Evolutionary conservation across 2,329 filamentous ascomycete genomes (phyloP), one percentile per base, ranked within the genome.

Genomic region (Cladophialophora psammophila): DNA sequence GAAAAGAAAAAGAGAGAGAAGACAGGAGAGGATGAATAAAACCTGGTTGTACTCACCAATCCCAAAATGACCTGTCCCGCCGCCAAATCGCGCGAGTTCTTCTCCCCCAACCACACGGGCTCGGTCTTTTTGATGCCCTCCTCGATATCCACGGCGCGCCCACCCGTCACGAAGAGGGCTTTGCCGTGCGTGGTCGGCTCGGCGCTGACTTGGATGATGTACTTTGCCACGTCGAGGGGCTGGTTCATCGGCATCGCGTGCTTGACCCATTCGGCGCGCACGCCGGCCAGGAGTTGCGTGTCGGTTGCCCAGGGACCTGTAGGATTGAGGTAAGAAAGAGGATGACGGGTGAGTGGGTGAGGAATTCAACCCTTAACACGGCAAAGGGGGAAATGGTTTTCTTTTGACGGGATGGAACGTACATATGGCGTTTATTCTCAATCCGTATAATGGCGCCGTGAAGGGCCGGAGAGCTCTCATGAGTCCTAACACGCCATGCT

Each of bases 401-500:
- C 26, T n/a, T 45, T 18, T n/a, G 12, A 4, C 18, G 42, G 55
- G 35, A n/a, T 35, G 34, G 9, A 26, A 60, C 67, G 15, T 65
- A 69, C 80, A 82, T 32, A 83, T 75, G 0, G 79, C 78, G 65
- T 83, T 83, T 40, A 81, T 78, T 9, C 81, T 76, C 42, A 83
- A 75, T 31, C 77, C 75, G 40, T 78, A 77, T 48, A 79, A 74
- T 20, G 76, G 73, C 1, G 78, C 76, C 38, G 76, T 68, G 66
- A 76, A 81, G 61, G 71, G 73, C 36, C 81, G 75, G 42, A 85
- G 72, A 9, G 80, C 77, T 26, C 83, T 77, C 81, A 85, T 83
- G 10, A 85, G 74, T 0, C 84, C 84, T 38, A 83, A 75, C 0
- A 86, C 79, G 20, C 81, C 83, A 66, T 85, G 83, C 70, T 86